These are phyloP conservation scores for Cladobotryum protrusum DNA, from an alignment of 2,329 filamentous ascomycete species.

Conservation along the genomic window DNA sequence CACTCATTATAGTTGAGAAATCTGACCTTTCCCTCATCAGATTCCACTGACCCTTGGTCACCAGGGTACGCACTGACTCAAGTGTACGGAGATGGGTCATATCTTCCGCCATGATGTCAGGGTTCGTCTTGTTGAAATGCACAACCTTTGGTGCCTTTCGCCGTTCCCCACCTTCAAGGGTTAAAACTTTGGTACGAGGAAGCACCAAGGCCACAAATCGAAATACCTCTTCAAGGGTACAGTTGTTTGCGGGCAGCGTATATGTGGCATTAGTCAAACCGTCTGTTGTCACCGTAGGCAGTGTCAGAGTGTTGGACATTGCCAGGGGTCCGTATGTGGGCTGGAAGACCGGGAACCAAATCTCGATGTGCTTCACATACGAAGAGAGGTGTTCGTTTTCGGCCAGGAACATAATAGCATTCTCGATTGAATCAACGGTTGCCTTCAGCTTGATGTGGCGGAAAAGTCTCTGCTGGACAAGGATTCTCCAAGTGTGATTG, in stretches of 20 bases:
- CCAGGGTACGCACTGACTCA: constrained; percentile 56
- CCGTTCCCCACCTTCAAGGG: constrained; percentile 69
- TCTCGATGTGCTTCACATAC: constrained; percentile 66
- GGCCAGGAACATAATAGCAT: constrained; percentile 56
- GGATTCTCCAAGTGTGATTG: constrained; percentile 54
- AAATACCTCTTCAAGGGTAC: constrained; percentile 64
- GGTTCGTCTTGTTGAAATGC: constrained; percentile 24
- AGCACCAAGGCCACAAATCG: constrained; percentile 54
- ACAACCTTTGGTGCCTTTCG: constrained; percentile 65
- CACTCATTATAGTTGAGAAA: constrained; percentile 54
- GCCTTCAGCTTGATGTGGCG: constrained; percentile 71
- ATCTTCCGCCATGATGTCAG: constrained; percentile 21
- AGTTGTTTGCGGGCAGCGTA: constrained; percentile 57
- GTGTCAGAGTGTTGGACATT: constrained; percentile 36
- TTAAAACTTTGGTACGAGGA: constrained; percentile 58
- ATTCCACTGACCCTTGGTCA: constrained; percentile 74
- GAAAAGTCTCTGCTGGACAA: constrained; percentile 68
- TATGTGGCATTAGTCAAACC: constrained; percentile 54
- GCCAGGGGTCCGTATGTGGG: constrained; percentile 43
- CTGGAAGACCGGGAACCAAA: constrained; percentile 72
- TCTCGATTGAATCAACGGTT: constrained; percentile 54
- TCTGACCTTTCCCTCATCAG: constrained; percentile 59
- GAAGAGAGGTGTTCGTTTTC: constrained; percentile 51
- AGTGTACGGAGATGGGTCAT: constrained; percentile 37
- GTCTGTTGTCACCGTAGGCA: constrained; percentile 49